Evolutionary conservation across 805 yeast genomes (phyloP).

Genomic region (Candida railenensis): DNA sequence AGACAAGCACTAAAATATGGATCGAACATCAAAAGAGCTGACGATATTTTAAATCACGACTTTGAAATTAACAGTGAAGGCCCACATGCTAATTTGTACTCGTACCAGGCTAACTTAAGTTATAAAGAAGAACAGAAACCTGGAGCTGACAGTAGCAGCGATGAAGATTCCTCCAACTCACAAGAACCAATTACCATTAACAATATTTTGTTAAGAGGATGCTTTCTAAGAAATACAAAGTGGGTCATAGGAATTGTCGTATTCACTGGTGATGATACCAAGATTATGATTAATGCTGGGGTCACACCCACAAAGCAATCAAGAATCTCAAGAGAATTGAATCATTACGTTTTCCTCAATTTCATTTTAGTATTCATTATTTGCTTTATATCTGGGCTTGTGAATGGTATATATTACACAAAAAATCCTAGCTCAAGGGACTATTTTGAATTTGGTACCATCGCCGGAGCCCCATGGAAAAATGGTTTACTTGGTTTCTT

Average conservation of each 20-base stretch:
- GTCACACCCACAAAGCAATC: conserved; percentile 76
- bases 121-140: conserved; percentile 14
- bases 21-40: conserved; percentile 38
- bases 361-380: conserved; percentile 61
- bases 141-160: conserved; percentile 30
- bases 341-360: conserved; percentile 66
- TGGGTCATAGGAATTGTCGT: conserved; percentile 79
- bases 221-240: conserved; percentile 74
- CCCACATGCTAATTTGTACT: conserved; percentile 75
- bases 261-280: conserved; percentile 77
- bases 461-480: conserved; percentile 61
- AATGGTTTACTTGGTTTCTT: conserved; percentile 74
- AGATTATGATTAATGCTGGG: conserved; percentile 80
- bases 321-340: conserved; percentile 69
- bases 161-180: not conserved
- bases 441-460: conserved; percentile 68
- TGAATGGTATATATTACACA: conserved; percentile 66
- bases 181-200: conserved; percentile 70
- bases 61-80: conserved; percentile 82
- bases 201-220: conserved; percentile 71
- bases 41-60: conserved; percentile 38
- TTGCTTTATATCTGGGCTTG: conserved; percentile 68
- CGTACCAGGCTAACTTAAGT: conserved; percentile 66
- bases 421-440: conserved; percentile 49
- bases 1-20: conserved; percentile 71